Conservation (phyloP, 2,329 filamentous ascomycete genomes). For the Fusarium udum region DNA sequence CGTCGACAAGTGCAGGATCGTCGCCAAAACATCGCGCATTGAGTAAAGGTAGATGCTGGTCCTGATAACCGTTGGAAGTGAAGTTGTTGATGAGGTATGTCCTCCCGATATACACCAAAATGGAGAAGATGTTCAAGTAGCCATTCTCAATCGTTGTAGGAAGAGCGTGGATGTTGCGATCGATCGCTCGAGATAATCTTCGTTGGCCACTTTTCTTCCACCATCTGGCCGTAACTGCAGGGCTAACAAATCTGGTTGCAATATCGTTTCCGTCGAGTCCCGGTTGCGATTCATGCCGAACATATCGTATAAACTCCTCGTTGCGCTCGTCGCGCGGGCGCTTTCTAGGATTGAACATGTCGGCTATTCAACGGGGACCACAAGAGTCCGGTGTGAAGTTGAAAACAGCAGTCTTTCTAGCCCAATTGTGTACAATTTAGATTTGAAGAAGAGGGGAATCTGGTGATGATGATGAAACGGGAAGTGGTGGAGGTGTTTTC, state of each 20-base stretch:
- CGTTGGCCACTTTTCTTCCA: background rate
- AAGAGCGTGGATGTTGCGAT: background rate
- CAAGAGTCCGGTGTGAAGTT: background rate
- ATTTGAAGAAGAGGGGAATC: background rate
- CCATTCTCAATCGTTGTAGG: background rate
- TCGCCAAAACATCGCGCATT: background rate
- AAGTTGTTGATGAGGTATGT: conserved; percentile 4
- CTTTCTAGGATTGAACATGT: background rate
- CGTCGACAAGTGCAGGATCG: background rate
- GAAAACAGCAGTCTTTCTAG: background rate
- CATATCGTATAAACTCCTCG: conserved; percentile 2
- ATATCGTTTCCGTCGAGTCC: background rate
- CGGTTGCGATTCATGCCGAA: background rate
- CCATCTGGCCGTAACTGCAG: background rate
- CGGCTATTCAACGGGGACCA: background rate
- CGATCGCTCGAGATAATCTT: background rate
- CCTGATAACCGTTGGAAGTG: background rate
- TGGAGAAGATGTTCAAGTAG: conserved; percentile 26
- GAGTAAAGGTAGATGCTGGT: conserved; percentile 11
- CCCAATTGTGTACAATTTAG: background rate
- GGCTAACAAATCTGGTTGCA: background rate
- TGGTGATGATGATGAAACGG: background rate
- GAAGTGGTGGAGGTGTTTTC: background rate
- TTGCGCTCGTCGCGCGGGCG: background rate
- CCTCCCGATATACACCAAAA: conserved; percentile 9